A percentile compares a stretch with the other conserved stretches of the same genome.
Conservation (phyloP, 225 moss, liverwort and hornwort genomes). For the Neckera pumila region DNA sequence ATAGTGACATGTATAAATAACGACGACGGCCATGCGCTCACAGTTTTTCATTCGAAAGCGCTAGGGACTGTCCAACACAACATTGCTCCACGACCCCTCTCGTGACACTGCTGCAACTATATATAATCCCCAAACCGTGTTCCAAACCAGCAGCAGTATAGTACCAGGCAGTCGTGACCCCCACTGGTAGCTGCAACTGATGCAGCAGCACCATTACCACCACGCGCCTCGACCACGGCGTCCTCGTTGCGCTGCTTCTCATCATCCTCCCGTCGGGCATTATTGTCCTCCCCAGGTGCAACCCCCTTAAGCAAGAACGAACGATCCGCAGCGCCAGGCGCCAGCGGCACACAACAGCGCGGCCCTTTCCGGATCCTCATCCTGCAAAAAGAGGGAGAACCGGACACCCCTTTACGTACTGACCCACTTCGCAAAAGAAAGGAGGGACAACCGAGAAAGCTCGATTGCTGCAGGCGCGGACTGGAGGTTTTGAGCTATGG, state of each 20-base stretch:
- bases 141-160: not conserved
- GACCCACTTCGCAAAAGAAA: not conserved
- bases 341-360: conserved; percentile 11
- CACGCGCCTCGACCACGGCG: not conserved
- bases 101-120: not conserved
- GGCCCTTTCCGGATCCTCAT: conserved; percentile 35
- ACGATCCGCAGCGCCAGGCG: not conserved
- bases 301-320: not conserved
- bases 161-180: conserved; percentile 2
- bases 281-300: not conserved
- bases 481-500: conserved; percentile 18
- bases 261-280: not conserved
- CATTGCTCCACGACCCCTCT: not conserved
- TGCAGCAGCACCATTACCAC: not conserved
- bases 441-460: not conserved
- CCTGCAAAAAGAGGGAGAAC: not conserved
- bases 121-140: not conserved
- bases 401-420: not conserved
- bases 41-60: not conserved
- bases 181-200: conserved; percentile 18
- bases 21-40: not conserved
- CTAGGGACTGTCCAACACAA: not conserved
- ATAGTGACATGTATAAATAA: not conserved
- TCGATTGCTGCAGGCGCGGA: not conserved
- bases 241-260: not conserved